These are phyloP conservation scores for Cerioporus squamosus DNA, from an alignment of 1,284 basidiomycete species.

Conservation along the genomic window DNA sequence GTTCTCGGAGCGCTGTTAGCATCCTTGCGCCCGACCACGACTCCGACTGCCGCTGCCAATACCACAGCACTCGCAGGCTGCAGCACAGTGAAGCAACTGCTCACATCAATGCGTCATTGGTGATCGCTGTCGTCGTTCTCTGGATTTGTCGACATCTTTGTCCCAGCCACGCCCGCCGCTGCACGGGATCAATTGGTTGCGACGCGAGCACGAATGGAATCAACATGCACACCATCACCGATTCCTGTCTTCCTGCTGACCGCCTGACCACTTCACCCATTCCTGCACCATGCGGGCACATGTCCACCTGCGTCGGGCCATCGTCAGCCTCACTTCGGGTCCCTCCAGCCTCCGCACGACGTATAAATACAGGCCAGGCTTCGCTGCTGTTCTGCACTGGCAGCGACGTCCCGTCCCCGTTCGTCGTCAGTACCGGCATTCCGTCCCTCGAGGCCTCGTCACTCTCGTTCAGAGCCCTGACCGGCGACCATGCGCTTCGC, in stretches of 20 bases:
- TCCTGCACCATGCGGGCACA: not conserved
- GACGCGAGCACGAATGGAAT: not conserved
- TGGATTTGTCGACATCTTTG: not conserved
- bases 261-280: conserved; percentile 12
- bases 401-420: conserved; percentile 4
- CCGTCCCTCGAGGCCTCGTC: not conserved
- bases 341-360: not conserved
- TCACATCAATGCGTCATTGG: conserved; percentile 1
- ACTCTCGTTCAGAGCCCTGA: not conserved
- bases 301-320: too few relatives aligned
- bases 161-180: not conserved
- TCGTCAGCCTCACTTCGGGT: conserved; percentile 1
- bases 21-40: too few relatives aligned
- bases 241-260: conserved; percentile 5
- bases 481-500: conserved; percentile 22
- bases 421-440: too few relatives aligned
- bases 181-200: conserved; percentile 2
- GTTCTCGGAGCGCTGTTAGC: too few relatives aligned
- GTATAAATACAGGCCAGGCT: conserved; percentile 13
- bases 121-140: not conserved
- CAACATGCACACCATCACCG: not conserved
- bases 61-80: too few relatives aligned
- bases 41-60: too few relatives aligned
- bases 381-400: not conserved
- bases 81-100: too few relatives aligned